Evolutionary conservation across 768 basidiomycete species (phyloP), one percentile per base, ranked within the genome.

Genomic region (Termitomyces sp.): DNA sequence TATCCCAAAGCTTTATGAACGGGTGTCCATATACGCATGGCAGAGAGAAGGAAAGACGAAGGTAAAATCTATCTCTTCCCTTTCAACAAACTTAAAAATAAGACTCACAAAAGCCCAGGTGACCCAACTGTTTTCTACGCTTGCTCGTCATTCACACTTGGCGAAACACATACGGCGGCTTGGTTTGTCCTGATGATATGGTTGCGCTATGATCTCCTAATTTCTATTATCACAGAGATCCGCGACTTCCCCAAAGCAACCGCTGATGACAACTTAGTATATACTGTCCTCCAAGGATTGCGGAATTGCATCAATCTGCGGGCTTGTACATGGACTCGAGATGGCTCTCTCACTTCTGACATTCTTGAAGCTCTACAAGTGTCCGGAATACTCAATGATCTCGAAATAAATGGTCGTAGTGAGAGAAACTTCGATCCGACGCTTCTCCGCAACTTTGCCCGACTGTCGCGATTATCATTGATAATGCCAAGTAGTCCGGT

Each of bases 241-340:
- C 80, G 87, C 61, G 85, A 86, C 61, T 92, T 90, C 63, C 88
- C 90, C 0, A 87, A 85, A 63, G 77, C 72, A 10, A 58, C 79
- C 2, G 64, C 68, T 1, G 60, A 65, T 8, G 63, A 66, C 0
- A 67, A 71, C n/a, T 69, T 75, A 3, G 67, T 70, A 1, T 66
- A 70, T 6, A 61, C 71, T 9, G 82, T 87, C 48, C 53, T 78
- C 6, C 65, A 59, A 49, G 90, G 82, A 0, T 68, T 92, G 14
- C 66, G 69, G 49, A 87, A 90, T 64, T 90, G 88, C 63, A 64
- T 69, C 42, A 83, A 83, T 58, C 77, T 92, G 12, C 73, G 63
- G 45, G 75, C 82, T 6, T 91, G 87, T 64, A 82, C 83, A 5
- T 93, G 90, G 90, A 92, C 91, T 10, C 81, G 90, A 44, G 87